These are phyloP conservation scores for Alternaria tenuissima DNA, from an alignment of 2,329 filamentous ascomycete species.

Conservation along the genomic window DNA sequence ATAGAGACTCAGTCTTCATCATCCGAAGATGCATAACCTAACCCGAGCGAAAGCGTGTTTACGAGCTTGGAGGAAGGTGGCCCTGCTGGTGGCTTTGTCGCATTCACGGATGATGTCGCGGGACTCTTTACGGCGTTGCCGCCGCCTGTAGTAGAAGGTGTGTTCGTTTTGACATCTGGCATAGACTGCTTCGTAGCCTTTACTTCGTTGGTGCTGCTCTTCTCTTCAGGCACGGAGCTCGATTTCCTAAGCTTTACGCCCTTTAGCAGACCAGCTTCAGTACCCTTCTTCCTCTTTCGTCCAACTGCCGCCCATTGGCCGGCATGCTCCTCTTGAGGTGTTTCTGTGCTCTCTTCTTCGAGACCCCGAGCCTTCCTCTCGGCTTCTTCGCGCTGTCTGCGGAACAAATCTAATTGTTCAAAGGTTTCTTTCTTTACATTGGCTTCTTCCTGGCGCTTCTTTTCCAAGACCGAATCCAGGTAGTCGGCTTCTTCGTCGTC, in stretches of 20 bases:
- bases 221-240: conserved; percentile 33
- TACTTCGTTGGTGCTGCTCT: conserved; percentile 1
- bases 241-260: conserved; percentile 56
- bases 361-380: conserved; percentile 56
- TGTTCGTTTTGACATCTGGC: not conserved
- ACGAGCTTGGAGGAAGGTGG: conserved; percentile 25
- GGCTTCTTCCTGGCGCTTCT: conserved; percentile 64
- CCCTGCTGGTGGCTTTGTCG: conserved; percentile 15
- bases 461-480: conserved; percentile 67
- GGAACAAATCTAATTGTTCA: conserved; percentile 67
- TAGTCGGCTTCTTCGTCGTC: conserved; percentile 84
- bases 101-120: not conserved
- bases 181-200: conserved; percentile 4
- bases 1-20: conserved; percentile 46
- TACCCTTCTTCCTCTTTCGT: conserved; percentile 62
- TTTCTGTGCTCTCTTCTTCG: conserved; percentile 50
- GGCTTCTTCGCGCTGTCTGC: conserved; percentile 66
- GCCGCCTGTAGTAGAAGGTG: not conserved
- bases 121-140: not conserved
- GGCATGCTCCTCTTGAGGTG: conserved; percentile 48
- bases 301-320: conserved; percentile 60
- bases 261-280: conserved; percentile 47
- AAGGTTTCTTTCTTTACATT: conserved; percentile 66
- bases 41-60: conserved; percentile 41
- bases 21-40: conserved; percentile 56